phyloP scores from a whole-genome alignment of 371 early-diverging fungal genomes.

The Modicella reniformis region DNA sequence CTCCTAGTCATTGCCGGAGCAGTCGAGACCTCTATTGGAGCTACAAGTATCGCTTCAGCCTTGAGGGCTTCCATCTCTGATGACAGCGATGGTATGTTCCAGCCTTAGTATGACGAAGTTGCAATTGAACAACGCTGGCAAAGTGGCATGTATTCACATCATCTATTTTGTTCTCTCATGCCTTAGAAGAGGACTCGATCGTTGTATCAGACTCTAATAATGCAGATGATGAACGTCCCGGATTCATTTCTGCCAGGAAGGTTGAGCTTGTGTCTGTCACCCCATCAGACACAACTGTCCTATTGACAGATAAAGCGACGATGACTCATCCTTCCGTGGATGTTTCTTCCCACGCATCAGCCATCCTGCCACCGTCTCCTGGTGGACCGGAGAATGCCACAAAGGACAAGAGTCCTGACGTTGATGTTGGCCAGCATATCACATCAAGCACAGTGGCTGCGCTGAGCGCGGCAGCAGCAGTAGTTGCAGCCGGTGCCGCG shows the following conservation, averaged over 20 bases:
- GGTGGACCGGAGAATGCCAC: neutral
- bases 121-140: no score
- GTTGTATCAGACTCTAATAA: neutral
- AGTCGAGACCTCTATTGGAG: neutral
- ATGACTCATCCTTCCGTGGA: slow-evolving; percentile 12
- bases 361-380: neutral
- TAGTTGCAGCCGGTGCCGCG: no score
- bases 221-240: neutral
- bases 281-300: neutral
- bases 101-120: no score
- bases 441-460: slow-evolving; percentile 4
- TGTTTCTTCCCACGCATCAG: neutral
- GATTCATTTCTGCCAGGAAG: slow-evolving; percentile 21
- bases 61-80: slow-evolving; percentile 7
- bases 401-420: neutral
- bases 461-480: neutral
- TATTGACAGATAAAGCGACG: slow-evolving; percentile 27
- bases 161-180: no score
- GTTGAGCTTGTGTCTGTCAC: neutral
- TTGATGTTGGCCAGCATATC: neutral
- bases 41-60: slow-evolving; percentile 15
- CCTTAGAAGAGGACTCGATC: neutral
- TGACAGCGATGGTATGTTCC: neutral
- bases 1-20: no score
- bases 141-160: no score